Conservation (phyloP, 305 asterid species). For the Plantago lanceolata region DNA sequence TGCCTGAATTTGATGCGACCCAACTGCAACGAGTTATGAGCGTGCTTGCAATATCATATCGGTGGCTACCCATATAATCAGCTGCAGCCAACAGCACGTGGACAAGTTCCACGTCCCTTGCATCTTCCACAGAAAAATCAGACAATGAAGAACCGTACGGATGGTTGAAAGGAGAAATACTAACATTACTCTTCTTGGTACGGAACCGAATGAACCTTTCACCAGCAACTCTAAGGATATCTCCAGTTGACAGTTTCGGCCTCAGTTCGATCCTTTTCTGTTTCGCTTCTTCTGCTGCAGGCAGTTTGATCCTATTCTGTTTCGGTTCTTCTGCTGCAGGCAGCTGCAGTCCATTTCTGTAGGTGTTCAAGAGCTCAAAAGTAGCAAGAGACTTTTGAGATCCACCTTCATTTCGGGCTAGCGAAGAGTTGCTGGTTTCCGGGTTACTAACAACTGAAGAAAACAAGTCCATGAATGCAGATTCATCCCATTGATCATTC, state of each 20-base stretch:
- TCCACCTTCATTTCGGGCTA: constrained; percentile 11
- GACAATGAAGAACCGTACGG: constrained; percentile 44
- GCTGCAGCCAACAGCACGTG: constrained; percentile 48
- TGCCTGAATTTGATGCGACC: constrained; percentile 40
- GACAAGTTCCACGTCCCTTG: constrained; percentile 48
- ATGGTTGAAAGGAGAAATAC: constrained; percentile 42
- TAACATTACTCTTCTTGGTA: constrained; percentile 44
- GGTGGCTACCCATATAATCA: constrained; percentile 31
- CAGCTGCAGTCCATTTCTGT: constrained; percentile 30
- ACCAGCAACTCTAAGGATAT: constrained; percentile 44
- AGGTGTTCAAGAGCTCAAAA: constrained; percentile 31
- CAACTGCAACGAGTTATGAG: constrained; percentile 37
- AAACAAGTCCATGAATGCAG: constrained; percentile 23
- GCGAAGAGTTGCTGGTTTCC: constrained; percentile 5
- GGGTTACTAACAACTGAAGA: constrained; percentile 14
- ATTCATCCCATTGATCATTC: constrained; percentile 23
- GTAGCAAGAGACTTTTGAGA: constrained; percentile 29
- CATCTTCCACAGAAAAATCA: constrained; percentile 40
- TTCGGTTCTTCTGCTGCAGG: constrained; percentile 1
- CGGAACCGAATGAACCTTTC: constrained; percentile 53
- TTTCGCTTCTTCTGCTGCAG: constrained; percentile 5
- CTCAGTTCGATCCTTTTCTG: background rate
- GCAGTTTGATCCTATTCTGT: background rate
- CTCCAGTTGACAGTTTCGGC: constrained; percentile 34
- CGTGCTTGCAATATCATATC: constrained; percentile 36